These are phyloP conservation scores for Blastocystis hominis DNA, from an alignment of 352 stramenopile genomes.

Conservation along the genomic window DNA sequence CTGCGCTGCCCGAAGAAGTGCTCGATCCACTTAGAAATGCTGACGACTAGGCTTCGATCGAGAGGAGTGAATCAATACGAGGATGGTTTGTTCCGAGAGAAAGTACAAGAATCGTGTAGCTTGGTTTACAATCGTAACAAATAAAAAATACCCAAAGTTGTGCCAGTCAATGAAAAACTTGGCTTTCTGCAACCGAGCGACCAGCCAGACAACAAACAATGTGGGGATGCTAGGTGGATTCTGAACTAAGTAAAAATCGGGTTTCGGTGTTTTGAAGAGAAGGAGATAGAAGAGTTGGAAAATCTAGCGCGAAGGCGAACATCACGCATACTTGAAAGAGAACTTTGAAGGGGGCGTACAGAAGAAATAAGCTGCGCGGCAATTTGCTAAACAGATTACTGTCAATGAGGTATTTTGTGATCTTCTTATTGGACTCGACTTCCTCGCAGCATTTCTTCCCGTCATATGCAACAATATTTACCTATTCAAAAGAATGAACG, in stretches of 20 bases:
- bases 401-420: constrained; percentile 58
- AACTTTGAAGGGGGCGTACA: constrained; percentile 75
- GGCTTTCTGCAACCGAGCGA: constrained; percentile 69
- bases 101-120: constrained; percentile 84
- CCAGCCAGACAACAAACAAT: constrained; percentile 78
- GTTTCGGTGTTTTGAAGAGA: constrained; percentile 67
- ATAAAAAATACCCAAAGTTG: constrained; percentile 77
- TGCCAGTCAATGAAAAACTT: constrained; percentile 97
- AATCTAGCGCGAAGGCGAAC: constrained; percentile 62
- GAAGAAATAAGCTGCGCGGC: constrained; percentile 67
- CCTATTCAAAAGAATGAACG: not conserved
- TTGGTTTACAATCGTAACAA: not conserved
- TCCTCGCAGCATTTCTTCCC: constrained; percentile 75
- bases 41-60: constrained; percentile 41
- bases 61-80: constrained; percentile 58
- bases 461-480: constrained; percentile 78
- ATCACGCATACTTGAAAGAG: constrained; percentile 60
- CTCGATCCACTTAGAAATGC: constrained; percentile 73
- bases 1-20: constrained; percentile 77
- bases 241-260: constrained; percentile 88
- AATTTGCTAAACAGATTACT: constrained; percentile 60
- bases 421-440: constrained; percentile 60
- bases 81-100: constrained; percentile 66
- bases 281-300: constrained; percentile 73
- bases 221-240: constrained; percentile 93